These are phyloP conservation scores for Brassica rapa DNA, from an alignment of 345 rosid genomes.

Conservation along the genomic window DNA sequence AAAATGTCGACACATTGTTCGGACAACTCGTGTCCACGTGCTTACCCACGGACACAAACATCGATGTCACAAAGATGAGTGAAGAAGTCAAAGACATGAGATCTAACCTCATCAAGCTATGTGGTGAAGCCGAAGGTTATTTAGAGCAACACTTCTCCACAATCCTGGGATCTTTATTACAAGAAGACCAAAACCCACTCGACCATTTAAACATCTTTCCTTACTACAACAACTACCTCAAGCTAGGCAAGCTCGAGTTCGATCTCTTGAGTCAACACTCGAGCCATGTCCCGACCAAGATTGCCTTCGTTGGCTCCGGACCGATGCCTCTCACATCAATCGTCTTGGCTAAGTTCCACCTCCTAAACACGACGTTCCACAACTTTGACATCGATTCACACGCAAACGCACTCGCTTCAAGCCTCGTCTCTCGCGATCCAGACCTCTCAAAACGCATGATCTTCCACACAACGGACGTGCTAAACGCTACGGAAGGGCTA, in stretches of 20 bases:
- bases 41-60: constrained; percentile 63
- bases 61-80: constrained; percentile 60
- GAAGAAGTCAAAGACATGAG: constrained; percentile 59
- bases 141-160: constrained; percentile 68
- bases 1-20: constrained; percentile 75
- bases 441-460: constrained; percentile 66
- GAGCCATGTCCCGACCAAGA: constrained; percentile 40
- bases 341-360: constrained; percentile 67
- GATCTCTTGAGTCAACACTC: constrained; percentile 48
- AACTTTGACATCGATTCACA: constrained; percentile 73
- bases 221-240: constrained; percentile 72
- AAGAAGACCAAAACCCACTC: constrained; percentile 60
- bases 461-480: constrained; percentile 67
- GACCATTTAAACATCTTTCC: constrained; percentile 66
- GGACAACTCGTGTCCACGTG: constrained; percentile 71
- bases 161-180: constrained; percentile 46
- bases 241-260: constrained; percentile 70
- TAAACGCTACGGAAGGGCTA: constrained; percentile 52
- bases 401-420: constrained; percentile 61
- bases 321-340: constrained; percentile 85
- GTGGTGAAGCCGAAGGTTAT: constrained; percentile 79
- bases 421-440: constrained; percentile 49
- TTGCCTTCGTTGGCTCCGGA: constrained; percentile 89
- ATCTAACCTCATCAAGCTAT: constrained; percentile 63
- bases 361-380: constrained; percentile 58